Conservation (phyloP, 164 flowering plant species). For the Aristolochia contorta region DNA sequence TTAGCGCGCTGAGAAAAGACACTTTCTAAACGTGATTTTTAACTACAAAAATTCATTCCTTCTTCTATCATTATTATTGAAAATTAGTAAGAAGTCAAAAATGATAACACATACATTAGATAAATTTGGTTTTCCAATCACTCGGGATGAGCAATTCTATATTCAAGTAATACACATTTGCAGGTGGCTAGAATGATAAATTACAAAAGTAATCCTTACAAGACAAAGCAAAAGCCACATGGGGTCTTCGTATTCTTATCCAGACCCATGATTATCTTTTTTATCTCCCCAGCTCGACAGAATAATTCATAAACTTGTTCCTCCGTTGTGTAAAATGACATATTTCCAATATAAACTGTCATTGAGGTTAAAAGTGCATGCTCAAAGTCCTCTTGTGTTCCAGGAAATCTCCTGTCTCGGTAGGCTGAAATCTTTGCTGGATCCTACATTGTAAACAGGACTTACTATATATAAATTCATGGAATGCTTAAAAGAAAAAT, state of each 20-base stretch:
- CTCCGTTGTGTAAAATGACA: slow-evolving; percentile 96
- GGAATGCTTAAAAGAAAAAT: not conserved
- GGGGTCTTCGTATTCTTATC: slow-evolving; percentile 96
- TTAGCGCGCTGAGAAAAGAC: too few species aligned
- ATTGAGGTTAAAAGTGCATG: slow-evolving; percentile 58
- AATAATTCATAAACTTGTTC: slow-evolving; percentile 96
- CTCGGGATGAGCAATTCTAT: too few species aligned
- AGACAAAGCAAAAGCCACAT: slow-evolving; percentile 91
- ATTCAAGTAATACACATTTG: too few species aligned
- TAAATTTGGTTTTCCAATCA: too few species aligned
- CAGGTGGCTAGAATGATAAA: too few species aligned
- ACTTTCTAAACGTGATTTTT: too few species aligned
- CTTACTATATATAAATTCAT: not conserved
- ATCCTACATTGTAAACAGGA: slow-evolving; percentile 38
- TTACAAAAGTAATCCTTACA: slow-evolving; percentile 33
- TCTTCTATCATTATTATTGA: too few species aligned
- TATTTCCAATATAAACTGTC: slow-evolving; percentile 80
- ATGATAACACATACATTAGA: too few species aligned
- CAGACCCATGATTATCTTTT: slow-evolving; percentile 92
- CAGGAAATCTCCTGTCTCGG: slow-evolving; percentile 78
- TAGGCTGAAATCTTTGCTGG: slow-evolving; percentile 73
- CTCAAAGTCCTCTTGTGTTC: slow-evolving; percentile 90
- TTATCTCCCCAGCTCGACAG: slow-evolving; percentile 87
- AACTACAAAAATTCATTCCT: too few species aligned
- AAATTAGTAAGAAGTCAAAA: too few species aligned